A percentile compares a stretch with the other conserved stretches of the same genome.
Conservation (phyloP, 805 yeast species). For the Yamadazyma philogaea region DNA sequence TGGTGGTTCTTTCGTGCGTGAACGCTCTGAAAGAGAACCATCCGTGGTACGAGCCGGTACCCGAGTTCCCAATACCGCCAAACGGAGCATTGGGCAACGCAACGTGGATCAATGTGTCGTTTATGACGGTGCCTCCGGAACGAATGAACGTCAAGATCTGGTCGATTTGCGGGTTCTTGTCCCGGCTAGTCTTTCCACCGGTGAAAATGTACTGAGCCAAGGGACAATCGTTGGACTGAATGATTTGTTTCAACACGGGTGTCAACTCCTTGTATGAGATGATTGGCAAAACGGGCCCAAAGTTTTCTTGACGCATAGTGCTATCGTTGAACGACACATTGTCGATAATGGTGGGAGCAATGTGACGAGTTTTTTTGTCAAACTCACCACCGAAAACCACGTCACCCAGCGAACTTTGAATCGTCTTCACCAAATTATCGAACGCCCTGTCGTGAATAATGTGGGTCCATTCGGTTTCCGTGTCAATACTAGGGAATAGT, state of each 20-base stretch:
- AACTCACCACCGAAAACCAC: conserved; percentile 47
- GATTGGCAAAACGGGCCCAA: conserved; percentile 84
- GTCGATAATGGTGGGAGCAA: conserved; percentile 72
- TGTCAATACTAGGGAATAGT: conserved; percentile 41
- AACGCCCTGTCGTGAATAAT: conserved; percentile 56
- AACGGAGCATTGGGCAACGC: conserved; percentile 72
- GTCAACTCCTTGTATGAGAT: conserved; percentile 48
- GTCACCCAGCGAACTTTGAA: conserved; percentile 51
- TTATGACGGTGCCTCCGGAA: conserved; percentile 69
- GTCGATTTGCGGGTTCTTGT: conserved; percentile 44
- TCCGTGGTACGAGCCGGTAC: conserved; percentile 83
- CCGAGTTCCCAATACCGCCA: conserved; percentile 89
- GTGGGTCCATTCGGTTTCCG: conserved; percentile 47
- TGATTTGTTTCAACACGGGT: conserved; percentile 42
- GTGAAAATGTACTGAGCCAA: conserved; percentile 74
- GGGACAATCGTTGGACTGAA: conserved; percentile 64
- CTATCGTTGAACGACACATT: conserved; percentile 64
- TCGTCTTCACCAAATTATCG: conserved; percentile 40
- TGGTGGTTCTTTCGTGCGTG: conserved; percentile 66
- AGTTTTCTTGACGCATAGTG: conserved; percentile 71
- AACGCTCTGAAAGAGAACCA: conserved; percentile 50
- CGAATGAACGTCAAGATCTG: conserved; percentile 51
- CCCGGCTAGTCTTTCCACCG: conserved; percentile 38
- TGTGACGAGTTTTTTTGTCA: conserved; percentile 41
- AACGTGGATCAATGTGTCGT: conserved; percentile 72